A percentile compares a stretch with the other conserved stretches of the same genome.
Conservation (phyloP, 176 grass and related monocot species). For the Zoysia japonica region DNA sequence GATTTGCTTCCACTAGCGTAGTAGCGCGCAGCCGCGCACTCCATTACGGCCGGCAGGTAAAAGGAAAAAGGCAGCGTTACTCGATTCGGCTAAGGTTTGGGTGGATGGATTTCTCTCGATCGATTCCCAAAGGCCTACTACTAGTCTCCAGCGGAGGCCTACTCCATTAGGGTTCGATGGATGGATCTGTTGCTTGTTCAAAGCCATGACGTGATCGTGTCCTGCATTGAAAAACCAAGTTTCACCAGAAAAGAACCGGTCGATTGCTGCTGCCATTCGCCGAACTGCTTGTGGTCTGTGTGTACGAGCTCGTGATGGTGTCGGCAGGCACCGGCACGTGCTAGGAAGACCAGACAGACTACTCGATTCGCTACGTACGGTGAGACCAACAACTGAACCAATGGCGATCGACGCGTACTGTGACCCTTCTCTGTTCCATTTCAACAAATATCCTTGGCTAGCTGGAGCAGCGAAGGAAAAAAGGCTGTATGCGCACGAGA, state of each 20-base stretch:
- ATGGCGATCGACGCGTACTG: background rate
- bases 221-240: background rate
- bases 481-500: background rate
- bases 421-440: slow-evolving; percentile 1
- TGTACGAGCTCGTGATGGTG: background rate
- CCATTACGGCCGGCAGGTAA: background rate
- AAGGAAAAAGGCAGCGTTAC: slow-evolving; percentile 16
- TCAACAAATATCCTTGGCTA: background rate
- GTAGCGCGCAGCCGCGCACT: background rate
- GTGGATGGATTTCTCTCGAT: background rate
- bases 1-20: no score
- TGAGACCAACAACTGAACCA: background rate
- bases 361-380: background rate
- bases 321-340: background rate
- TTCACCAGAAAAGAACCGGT: background rate
- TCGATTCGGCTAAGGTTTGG: slow-evolving; percentile 16
- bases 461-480: background rate
- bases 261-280: background rate
- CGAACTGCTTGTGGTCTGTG: slow-evolving; percentile 19
- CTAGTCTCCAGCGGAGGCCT: background rate
- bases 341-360: background rate
- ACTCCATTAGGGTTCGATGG: no score
- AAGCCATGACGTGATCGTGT: no score
- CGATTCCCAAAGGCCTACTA: background rate
- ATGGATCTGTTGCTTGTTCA: no score